phyloP scores from a whole-genome alignment of 495 filamentous ascomycete species.

The Ramalina intermedia region DNA sequence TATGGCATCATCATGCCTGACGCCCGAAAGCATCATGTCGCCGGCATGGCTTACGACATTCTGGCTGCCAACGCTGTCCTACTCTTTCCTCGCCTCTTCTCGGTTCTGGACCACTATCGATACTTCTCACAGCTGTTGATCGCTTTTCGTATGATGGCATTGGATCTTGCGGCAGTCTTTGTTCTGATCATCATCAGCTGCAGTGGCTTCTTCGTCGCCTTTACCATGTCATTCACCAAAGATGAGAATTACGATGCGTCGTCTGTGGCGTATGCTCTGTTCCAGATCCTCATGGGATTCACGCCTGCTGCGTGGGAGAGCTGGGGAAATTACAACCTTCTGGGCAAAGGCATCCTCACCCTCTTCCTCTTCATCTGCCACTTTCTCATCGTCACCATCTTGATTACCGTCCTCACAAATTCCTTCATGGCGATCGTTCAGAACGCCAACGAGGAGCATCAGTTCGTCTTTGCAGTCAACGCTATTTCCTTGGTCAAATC shows the following conservation, averaged over 20 bases:
- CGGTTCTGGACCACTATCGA: conserved; percentile 79
- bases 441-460: conserved; percentile 84
- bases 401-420: conserved; percentile 86
- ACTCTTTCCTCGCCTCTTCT: conserved; percentile 79
- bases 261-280: conserved; percentile 69
- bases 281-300: conserved; percentile 86
- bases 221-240: conserved; percentile 63
- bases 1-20: conserved; percentile 72
- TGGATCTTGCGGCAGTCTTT: conserved; percentile 72
- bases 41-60: conserved; percentile 77
- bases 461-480: conserved; percentile 88
- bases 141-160: conserved; percentile 81
- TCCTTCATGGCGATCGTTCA: conserved; percentile 88
- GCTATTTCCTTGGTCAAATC: conserved; percentile 95
- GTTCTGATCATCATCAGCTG: conserved; percentile 71
- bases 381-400: conserved; percentile 83
- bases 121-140: conserved; percentile 92
- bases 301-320: conserved; percentile 58
- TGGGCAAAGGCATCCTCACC: conserved; percentile 61
- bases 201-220: conserved; percentile 89
- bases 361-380: conserved; percentile 86
- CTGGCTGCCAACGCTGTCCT: conserved; percentile 79
- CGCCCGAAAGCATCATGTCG: conserved; percentile 44
- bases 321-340: conserved; percentile 64
- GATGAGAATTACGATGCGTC: conserved; percentile 40